Base-by-base conservation (phyloP, 768 basidiomycete genomes). In the Serpula lacrymans region DNA sequence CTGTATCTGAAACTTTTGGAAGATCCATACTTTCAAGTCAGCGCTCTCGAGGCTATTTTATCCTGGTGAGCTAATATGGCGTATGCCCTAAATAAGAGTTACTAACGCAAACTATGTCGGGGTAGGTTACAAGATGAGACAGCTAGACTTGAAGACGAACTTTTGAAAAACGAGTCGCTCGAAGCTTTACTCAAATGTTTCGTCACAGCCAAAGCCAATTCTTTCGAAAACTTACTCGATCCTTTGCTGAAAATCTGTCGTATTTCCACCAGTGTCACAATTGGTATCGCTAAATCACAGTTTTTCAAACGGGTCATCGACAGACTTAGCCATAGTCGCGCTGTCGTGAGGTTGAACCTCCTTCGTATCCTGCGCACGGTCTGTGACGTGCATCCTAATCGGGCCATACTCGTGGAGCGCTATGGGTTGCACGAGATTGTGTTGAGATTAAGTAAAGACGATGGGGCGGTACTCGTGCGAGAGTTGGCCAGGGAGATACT, bases 81-180 rank as follows among this genome's bases (percentile, higher is more conserved):
- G 5, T 9, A 8, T 5, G 28, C 5, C 11, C 24, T 11, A 21
- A 7, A 7, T 14, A 12, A 35, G 5, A 17, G 17, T 38, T 23
- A 30, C 26, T 52, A 26, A 59, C 21, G 1, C 8, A 7, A n/a
- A 28, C 27, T 33, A n/a, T n/a, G n/a, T n/a, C n/a, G n/a, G n/a
- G 17, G 18, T 50, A 93, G 90, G 92, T 68, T 98, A 25, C 88
- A 93, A 69, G 96, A 97, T 53, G 96, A 99, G 64, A 90, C 88
- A 1, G 82, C 90, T 2, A 78, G 92, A 39, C 88, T 99, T 5
- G 96, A 97, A 58, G 93, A 95, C 54, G 80, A 85, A 35, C 71
- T 99, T 0, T 65, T 85, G 24, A 85, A 88, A 52, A 61, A 71
- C 2, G 69, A 71, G 10, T 69, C 86, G 1, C 62, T 89, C 13